Evolutionary conservation across 176 grass and related monocot genomes (phyloP).

Genomic region (Alopecurus myosuroides): DNA sequence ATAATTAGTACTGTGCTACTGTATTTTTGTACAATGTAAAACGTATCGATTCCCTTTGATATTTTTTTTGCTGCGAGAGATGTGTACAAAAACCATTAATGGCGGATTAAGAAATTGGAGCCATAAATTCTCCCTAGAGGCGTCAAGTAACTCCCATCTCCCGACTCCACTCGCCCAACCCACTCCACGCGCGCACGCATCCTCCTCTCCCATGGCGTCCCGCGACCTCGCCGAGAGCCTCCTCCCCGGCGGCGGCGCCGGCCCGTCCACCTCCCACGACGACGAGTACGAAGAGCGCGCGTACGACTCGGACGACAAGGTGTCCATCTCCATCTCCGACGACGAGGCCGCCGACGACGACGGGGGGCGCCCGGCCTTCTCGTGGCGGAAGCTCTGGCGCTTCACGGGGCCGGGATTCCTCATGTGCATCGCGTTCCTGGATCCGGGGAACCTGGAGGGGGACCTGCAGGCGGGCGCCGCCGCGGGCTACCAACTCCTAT

Average conservation of each 20-base stretch:
- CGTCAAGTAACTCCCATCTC: neutral
- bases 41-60: neutral
- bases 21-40: neutral
- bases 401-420: constrained; percentile 87
- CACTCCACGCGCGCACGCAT: neutral
- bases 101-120: neutral
- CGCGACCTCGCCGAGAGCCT: constrained; percentile 50
- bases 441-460: constrained; percentile 86
- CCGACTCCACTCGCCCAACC: neutral
- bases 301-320: constrained; percentile 87
- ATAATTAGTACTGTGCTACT: no score
- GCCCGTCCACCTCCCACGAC: neutral
- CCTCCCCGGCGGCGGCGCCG: constrained; percentile 15
- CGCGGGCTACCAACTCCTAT: constrained; percentile 76
- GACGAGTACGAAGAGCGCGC: constrained; percentile 65
- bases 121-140: constrained; percentile 11
- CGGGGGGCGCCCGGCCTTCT: constrained; percentile 47
- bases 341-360: constrained; percentile 29
- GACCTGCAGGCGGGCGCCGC: constrained; percentile 90
- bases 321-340: constrained; percentile 47
- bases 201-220: constrained; percentile 26
- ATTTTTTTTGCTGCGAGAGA: neutral
- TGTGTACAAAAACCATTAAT: neutral
- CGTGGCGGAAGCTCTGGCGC: constrained; percentile 88
- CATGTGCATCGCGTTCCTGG: constrained; percentile 95